phyloP scores from a whole-genome alignment of 306 rosid species.

The Gastrolobium villosum region DNA sequence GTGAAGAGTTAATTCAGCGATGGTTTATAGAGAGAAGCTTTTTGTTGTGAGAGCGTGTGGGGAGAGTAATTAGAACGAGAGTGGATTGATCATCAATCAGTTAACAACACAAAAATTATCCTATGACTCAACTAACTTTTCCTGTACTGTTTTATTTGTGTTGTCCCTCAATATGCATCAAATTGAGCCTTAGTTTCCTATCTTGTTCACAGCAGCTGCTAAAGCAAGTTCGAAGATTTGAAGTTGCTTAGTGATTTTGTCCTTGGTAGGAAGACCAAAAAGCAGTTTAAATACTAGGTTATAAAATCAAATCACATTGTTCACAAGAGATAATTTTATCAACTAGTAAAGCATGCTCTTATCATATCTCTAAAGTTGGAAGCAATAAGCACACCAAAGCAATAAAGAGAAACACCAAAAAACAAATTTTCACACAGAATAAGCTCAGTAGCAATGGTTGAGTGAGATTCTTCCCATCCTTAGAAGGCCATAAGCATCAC shows the following conservation, averaged over 20 bases:
- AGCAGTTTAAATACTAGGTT: constrained; percentile 16
- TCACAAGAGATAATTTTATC: background rate
- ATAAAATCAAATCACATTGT: constrained; percentile 26
- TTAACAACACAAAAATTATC: no score
- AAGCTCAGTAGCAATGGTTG: constrained; percentile 32
- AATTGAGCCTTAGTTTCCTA: no score
- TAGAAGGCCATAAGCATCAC: constrained; percentile 56
- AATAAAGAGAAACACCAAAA: constrained; percentile 40
- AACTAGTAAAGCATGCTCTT: constrained; percentile 22
- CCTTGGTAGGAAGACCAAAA: constrained; percentile 31
- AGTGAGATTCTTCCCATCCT: constrained; percentile 31
- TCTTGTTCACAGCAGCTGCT: no score
- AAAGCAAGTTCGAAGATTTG: background rate
- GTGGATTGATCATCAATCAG: background rate
- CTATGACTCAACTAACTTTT: no score
- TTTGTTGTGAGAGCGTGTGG: background rate
- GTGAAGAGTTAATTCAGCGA: background rate
- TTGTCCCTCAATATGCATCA: no score
- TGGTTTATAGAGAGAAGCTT: constrained; percentile 6
- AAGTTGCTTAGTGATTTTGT: background rate
- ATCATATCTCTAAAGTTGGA: constrained; percentile 22
- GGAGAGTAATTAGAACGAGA: background rate
- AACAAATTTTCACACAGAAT: constrained; percentile 41
- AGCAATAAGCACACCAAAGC: constrained; percentile 47
- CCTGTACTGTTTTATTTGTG: no score